Percentiles rank a stretch among this genome's conserved stretches.
Conservation (phyloP, 2,329 filamentous ascomycete genomes). For the Neopestalotiopsis rosae region DNA sequence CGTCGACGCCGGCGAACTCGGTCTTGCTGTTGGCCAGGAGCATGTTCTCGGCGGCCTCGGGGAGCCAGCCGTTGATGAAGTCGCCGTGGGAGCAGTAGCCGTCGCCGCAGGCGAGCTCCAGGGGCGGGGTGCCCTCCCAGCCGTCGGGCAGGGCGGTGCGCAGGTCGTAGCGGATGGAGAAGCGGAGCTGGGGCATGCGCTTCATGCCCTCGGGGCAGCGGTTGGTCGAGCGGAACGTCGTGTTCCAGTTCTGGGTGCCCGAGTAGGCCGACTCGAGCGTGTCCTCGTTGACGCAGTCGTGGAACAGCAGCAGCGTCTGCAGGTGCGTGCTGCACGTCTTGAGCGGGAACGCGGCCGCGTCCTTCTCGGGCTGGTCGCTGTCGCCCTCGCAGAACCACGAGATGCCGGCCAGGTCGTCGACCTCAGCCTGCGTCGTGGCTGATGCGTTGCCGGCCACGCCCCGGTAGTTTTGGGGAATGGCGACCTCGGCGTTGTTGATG, state of each 20-base stretch:
- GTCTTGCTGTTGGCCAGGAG: constrained; percentile 35
- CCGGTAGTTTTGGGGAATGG: constrained; percentile 28
- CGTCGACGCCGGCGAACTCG: constrained; percentile 18
- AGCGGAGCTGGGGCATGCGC: constrained; percentile 48
- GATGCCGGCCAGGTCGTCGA: constrained; percentile 27
- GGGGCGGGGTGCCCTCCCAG: constrained; percentile 45
- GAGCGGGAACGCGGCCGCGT: constrained; percentile 75
- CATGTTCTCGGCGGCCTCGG: constrained; percentile 47
- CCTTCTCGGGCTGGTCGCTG: constrained; percentile 43
- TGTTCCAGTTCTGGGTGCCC: constrained; percentile 31
- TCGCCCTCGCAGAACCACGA: constrained; percentile 30
- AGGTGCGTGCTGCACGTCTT: constrained; percentile 68
- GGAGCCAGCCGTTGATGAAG: constrained; percentile 52
- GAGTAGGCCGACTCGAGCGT: constrained; percentile 35
- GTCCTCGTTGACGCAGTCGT: constrained; percentile 43
- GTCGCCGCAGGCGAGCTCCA: constrained; percentile 43
- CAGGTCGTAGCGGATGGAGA: constrained; percentile 49
- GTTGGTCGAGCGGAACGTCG: constrained; percentile 24
- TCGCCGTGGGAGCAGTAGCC: constrained; percentile 49
- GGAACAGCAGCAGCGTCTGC: constrained; percentile 59
- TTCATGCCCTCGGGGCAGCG: constrained; percentile 45
- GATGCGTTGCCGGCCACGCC: constrained; percentile 44
- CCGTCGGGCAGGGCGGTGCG: constrained; percentile 44
- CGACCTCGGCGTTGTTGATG: constrained; percentile 25
- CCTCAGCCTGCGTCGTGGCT: constrained; percentile 45